Percentiles rank a stretch among this genome's conserved stretches.
Evolutionary conservation across 2,329 filamentous ascomycete genomes (phyloP).

Genomic region (Stagonosporopsis tanaceti): DNA sequence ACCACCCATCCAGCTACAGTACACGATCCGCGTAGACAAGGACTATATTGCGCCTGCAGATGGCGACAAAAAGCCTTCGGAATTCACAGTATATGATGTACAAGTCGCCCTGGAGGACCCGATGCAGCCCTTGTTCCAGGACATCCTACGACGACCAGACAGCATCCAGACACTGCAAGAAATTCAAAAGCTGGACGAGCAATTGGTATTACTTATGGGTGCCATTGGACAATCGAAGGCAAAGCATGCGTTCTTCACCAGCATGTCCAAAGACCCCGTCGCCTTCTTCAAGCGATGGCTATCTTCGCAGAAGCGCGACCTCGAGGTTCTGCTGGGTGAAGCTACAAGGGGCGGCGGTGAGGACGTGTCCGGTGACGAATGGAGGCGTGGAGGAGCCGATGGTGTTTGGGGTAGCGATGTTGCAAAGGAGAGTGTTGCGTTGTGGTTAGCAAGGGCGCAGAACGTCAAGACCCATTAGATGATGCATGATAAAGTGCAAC

Average conservation of each 20-base stretch:
- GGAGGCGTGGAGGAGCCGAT: constrained; percentile 69
- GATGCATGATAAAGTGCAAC: background rate
- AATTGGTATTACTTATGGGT: constrained; percentile 83
- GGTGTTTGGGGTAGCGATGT: constrained; percentile 69
- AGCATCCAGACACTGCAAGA: constrained; percentile 74
- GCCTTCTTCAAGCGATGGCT: constrained; percentile 88
- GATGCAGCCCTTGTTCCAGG: constrained; percentile 70
- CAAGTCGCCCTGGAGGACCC: constrained; percentile 86
- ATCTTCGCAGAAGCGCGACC: constrained; percentile 86
- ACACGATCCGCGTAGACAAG: constrained; percentile 90
- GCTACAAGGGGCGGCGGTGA: constrained; percentile 65
- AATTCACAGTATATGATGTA: constrained; percentile 88
- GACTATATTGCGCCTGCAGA: constrained; percentile 66
- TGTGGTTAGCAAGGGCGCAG: constrained; percentile 61
- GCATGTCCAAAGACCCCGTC: constrained; percentile 80
- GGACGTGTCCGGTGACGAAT: constrained; percentile 69
- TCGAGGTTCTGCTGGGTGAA: constrained; percentile 88
- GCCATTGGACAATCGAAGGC: constrained; percentile 85
- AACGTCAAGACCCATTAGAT: constrained; percentile 43
- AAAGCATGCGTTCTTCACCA: constrained; percentile 86
- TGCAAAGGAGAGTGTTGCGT: constrained; percentile 68
- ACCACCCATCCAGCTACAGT: constrained; percentile 81
- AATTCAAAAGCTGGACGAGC: constrained; percentile 80
- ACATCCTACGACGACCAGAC: constrained; percentile 55
- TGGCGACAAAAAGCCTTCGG: constrained; percentile 69